Evolutionary conservation across 257 asterid species (phyloP).

Genomic region (Plantago ovata): DNA sequence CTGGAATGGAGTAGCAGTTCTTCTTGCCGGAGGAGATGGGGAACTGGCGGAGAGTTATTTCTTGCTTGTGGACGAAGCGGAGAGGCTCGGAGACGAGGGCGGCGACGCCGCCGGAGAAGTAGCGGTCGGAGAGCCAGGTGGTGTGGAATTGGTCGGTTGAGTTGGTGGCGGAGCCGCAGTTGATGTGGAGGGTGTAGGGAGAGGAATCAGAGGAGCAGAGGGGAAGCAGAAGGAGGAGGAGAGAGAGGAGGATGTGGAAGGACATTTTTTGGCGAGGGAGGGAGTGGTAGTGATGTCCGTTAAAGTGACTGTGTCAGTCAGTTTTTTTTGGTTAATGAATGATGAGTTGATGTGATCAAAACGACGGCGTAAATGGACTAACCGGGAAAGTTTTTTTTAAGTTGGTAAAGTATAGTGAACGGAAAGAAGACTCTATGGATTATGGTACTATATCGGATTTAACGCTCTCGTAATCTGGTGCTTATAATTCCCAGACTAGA

Average conservation of each 20-base stretch:
- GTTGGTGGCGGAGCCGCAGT: conserved; percentile 72
- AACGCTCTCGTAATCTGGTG: too few relatives aligned
- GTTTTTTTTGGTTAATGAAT: too few relatives aligned
- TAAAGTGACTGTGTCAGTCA: not conserved
- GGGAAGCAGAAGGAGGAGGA: conserved; percentile 17
- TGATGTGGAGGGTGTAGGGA: conserved; percentile 56
- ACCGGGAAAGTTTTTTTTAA: too few relatives aligned
- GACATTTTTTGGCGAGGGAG: not conserved
- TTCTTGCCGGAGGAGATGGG: conserved; percentile 81
- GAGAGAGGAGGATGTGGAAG: conserved; percentile 29
- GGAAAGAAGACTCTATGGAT: too few relatives aligned
- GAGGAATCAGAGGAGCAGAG: conserved; percentile 23
- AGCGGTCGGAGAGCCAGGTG: conserved; percentile 82
- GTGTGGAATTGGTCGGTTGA: conserved; percentile 67
- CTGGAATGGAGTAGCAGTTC: conserved; percentile 76
- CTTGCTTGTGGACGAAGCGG: conserved; percentile 64
- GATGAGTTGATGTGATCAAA: too few relatives aligned
- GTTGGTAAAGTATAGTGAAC: too few relatives aligned
- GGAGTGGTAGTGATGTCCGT: conserved; percentile 15
- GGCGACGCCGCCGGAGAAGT: conserved; percentile 68
- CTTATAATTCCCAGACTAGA: too few relatives aligned
- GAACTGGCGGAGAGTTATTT: conserved; percentile 83
- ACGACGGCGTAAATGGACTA: too few relatives aligned
- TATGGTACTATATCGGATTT: too few relatives aligned
- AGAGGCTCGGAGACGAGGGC: conserved; percentile 90